phyloP scores from a whole-genome alignment of 805 yeast species.

The Yarrowia sp. region DNA sequence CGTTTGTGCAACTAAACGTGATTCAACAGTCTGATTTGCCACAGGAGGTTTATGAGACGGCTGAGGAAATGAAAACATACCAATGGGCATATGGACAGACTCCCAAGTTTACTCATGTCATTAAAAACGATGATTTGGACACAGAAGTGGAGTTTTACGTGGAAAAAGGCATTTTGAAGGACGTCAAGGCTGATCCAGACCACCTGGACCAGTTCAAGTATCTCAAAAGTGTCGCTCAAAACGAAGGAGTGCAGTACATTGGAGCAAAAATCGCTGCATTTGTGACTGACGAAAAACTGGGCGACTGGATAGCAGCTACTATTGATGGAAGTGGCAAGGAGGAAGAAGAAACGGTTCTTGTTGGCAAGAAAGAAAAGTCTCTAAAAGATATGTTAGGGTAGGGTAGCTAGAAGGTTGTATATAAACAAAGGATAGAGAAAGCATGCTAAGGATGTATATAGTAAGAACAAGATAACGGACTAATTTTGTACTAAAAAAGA shows the following conservation, averaged over 20 bases:
- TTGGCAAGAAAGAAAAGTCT: background rate
- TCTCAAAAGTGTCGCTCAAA: slow-evolving; percentile 1
- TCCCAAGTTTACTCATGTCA: slow-evolving; percentile 62
- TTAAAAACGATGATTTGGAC: slow-evolving; percentile 40
- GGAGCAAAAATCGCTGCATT: background rate
- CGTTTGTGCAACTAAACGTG: background rate
- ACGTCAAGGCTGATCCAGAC: background rate
- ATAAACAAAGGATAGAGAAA: too few species aligned
- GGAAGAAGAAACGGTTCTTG: background rate
- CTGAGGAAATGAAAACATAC: slow-evolving; percentile 51
- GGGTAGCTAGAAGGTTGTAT: too few species aligned
- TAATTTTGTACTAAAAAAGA: too few species aligned
- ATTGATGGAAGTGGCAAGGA: slow-evolving; percentile 19
- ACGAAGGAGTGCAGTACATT: background rate
- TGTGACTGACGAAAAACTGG: slow-evolving; percentile 1
- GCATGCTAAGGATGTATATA: too few species aligned
- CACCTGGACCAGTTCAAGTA: background rate
- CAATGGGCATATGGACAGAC: slow-evolving; percentile 75
- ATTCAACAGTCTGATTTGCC: background rate
- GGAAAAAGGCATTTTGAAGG: slow-evolving; percentile 46
- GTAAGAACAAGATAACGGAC: too few species aligned
- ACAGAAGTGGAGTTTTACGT: slow-evolving; percentile 44
- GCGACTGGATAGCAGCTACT: slow-evolving; percentile 9
- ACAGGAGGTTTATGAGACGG: slow-evolving; percentile 31
- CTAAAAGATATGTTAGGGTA: background rate